Conservation (phyloP, 768 basidiomycete species). For the Phylloporus sp. region DNA sequence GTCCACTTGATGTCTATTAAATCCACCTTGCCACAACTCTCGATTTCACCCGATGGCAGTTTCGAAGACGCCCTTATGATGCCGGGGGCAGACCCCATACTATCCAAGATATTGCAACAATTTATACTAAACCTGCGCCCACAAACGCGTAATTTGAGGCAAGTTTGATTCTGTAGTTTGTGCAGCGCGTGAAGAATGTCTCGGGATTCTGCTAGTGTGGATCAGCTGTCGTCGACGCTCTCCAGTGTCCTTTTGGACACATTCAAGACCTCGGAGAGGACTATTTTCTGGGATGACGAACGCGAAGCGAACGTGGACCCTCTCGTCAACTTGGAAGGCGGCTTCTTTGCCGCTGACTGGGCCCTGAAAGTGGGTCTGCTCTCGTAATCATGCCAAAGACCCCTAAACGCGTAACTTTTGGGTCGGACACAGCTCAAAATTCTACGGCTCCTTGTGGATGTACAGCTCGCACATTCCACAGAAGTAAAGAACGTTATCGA, state of each 20-base stretch:
- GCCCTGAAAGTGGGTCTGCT: conserved; percentile 65
- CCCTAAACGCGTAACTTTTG: conserved; percentile 29
- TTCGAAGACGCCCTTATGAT: conserved; percentile 77
- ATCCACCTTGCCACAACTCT: conserved; percentile 28
- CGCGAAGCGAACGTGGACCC: conserved; percentile 68
- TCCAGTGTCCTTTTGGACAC: conserved; percentile 65
- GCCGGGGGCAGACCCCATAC: conserved; percentile 65
- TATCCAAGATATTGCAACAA: conserved; percentile 67
- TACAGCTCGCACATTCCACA: conserved; percentile 67
- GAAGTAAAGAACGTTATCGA: conserved; percentile 73
- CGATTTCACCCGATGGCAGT: conserved; percentile 41
- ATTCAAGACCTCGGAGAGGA: conserved; percentile 69
- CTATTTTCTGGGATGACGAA: conserved; percentile 78
- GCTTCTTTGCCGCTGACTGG: conserved; percentile 81
- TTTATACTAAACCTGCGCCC: conserved; percentile 83
- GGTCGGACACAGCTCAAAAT: conserved; percentile 61
- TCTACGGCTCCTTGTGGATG: conserved; percentile 79
- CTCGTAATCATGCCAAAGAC: conserved; percentile 21
- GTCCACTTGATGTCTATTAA: conserved; percentile 15
- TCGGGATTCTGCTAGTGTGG: conserved; percentile 51
- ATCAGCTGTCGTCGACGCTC: conserved; percentile 78
- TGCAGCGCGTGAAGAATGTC: conserved; percentile 23
- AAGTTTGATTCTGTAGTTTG: conserved; percentile 34
- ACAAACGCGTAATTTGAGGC: conserved; percentile 89
- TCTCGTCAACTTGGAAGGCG: conserved; percentile 59